phyloP scores from a whole-genome alignment of 2,329 filamentous ascomycete genomes.

The Cordyceps pruinosa region DNA sequence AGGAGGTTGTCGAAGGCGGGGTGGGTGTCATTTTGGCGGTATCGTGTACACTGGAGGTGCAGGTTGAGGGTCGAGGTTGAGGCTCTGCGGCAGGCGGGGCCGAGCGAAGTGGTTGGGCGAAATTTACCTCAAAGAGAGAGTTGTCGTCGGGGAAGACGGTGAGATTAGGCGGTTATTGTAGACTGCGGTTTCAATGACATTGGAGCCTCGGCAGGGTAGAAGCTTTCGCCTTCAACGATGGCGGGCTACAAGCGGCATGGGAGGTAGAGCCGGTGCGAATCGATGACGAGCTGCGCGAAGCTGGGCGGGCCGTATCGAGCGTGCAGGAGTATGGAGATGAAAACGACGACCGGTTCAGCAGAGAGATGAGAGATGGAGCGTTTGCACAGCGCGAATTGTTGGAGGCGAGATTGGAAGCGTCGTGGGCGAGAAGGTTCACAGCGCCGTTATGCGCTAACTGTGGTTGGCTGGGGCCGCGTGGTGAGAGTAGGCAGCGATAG shows the following conservation, averaged over 20 bases:
- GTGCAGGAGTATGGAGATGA: background rate
- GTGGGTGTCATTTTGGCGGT: conserved; percentile 60
- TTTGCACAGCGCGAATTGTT: background rate
- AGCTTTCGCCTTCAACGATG: background rate
- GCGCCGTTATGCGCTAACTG: background rate
- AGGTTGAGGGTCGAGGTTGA: background rate
- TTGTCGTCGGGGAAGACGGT: background rate
- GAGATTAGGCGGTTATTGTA: background rate
- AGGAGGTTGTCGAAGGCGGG: conserved; percentile 70
- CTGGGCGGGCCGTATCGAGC: background rate
- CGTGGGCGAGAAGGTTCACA: background rate
- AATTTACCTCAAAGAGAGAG: background rate
- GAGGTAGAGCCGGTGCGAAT: background rate
- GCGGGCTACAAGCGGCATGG: background rate
- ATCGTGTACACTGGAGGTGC: background rate
- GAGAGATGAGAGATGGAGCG: background rate
- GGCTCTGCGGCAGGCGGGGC: conserved; percentile 1
- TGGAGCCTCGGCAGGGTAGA: background rate
- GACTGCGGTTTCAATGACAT: background rate
- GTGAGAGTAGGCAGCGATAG: conserved; percentile 1
- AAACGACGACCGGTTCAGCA: background rate
- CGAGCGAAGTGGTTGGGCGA: background rate
- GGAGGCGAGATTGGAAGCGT: background rate
- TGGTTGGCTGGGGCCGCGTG: background rate
- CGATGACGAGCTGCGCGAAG: background rate